Base-by-base conservation (phyloP, 2,329 filamentous ascomycete species). In the Didymella arachidicola region DNA sequence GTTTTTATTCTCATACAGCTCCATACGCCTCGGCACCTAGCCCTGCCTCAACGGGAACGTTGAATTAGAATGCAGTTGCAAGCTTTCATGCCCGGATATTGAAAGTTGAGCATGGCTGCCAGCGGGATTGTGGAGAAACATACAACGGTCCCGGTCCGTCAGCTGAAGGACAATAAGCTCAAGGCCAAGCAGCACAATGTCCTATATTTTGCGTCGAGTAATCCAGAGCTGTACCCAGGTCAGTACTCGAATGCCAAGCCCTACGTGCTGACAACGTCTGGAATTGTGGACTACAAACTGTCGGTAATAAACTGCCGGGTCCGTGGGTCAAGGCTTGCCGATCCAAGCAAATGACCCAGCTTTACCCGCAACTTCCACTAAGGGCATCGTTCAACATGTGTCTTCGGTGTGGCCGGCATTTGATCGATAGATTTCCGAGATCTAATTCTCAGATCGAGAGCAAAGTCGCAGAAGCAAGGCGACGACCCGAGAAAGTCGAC, bases 181-280 rank as follows among this genome's bases (percentile, higher is more conserved):
- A 19, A 49, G 25, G 44, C 55, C 36, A 53, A 53, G 34, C 16
- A 30, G 26, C 26, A 25, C 10, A 29, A 26, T 25, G 41, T 16
- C 50, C 25, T 25, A 53, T 32, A 26, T 36, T 19, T 18, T 10
- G 38, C 32, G 45, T 46, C 45, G 47, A 43, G 56, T 36, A 54
- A 16, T 50, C 50, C 56, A 42, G 41, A 46, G 39, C 56, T 30
- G 22, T 42, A 30, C 11, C 27, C 22, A 32, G 32, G 45, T 54
- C 39, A 16, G n/a, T 27, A 32, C 19, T n/a, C 29, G 30, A 19
- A 18, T n/a, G 22, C 38, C 32, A 45, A 36, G 29, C 16, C 22
- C 18, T 44, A 48, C n/a, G 22, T 39, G 38, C 43, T 29, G 55
- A 26, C 18, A 44, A 12, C 27, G 29, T 42, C 10, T 53, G 38